Base-by-base conservation (phyloP, 257 asterid species). In the Cinchona pubescens region DNA sequence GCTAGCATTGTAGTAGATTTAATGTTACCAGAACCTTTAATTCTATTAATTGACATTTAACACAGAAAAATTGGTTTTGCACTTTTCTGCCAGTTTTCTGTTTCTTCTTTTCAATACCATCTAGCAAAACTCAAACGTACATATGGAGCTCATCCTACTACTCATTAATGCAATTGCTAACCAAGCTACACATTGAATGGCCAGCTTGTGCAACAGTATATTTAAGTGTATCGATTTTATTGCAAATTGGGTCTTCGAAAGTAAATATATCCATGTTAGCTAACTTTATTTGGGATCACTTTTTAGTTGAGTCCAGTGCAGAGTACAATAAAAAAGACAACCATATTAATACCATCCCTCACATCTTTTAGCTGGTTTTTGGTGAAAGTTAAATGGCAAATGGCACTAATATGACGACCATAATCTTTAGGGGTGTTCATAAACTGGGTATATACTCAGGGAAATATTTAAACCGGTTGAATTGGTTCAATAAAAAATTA, bases 201-300 rank as follows among this genome's bases (percentile, higher is more conserved):
- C 73, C 73, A 68, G 73, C 73, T 45, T 68, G 72, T 67, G 55
- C 72, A 18, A 13, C 18, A 40, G 30, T 6, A 13, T 7, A 67
- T 25, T 42, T 10, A 42, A 1, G 23, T n/a, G 13, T 7, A 32
- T 40, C 45, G 10, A 40, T 40, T 11, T 45, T 32, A 38, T 42
- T 68, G 11, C 55, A 15, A 45, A 45, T 43, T 68, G 71, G 71
- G 71, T 68, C 73, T 59, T 68, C 25, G 6, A 45, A 68, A 43
- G 1, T 68, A 68, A 67, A 68, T 43, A 45, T 45, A 68, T 68
- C 38, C 73, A 25, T 45, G 32, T 45, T 43, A 40, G 29, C 34
- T 1, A 38, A 38, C 53, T 12, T 62, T 62, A 34, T 14, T 62
- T n/a, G 53, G 35, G 53, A 25, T 34, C n/a, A 5, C 30, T 10